Conservation (phyloP, 2,329 filamentous ascomycete species). For the Calonectria crousiana region DNA sequence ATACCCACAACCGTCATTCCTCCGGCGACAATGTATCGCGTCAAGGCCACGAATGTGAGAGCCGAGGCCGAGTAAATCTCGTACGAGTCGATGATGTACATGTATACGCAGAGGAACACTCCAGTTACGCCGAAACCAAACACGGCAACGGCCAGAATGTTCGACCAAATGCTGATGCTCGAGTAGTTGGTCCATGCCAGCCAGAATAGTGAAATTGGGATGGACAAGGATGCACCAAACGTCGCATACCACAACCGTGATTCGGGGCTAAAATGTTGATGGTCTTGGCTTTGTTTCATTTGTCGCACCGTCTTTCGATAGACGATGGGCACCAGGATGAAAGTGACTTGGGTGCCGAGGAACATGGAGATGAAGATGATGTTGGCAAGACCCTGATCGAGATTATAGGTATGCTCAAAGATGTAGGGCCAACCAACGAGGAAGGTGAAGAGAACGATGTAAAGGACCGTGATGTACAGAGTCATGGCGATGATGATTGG, state of each 20-base stretch:
- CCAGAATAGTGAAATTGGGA: slow-evolving; percentile 63
- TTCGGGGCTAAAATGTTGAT: slow-evolving; percentile 48
- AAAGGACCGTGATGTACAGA: slow-evolving; percentile 64
- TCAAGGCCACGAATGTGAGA: slow-evolving; percentile 47
- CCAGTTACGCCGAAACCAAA: slow-evolving; percentile 58
- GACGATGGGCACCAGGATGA: slow-evolving; percentile 49
- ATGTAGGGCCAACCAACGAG: slow-evolving; percentile 64
- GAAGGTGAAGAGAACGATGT: slow-evolving; percentile 67
- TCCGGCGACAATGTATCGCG: slow-evolving; percentile 47
- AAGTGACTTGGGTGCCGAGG: slow-evolving; percentile 52
- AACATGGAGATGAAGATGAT: slow-evolving; percentile 59
- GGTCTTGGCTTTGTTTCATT: slow-evolving; percentile 20
- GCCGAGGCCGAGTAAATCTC: slow-evolving; percentile 50
- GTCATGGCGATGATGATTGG: slow-evolving; percentile 58
- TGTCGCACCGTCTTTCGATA: slow-evolving; percentile 49
- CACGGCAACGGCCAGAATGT: slow-evolving; percentile 54
- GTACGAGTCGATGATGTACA: slow-evolving; percentile 53
- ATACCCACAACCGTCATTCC: slow-evolving; percentile 51
- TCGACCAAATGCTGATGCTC: slow-evolving; percentile 58
- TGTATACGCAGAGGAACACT: slow-evolving; percentile 47
- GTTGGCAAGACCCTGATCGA: slow-evolving; percentile 56
- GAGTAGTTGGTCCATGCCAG: slow-evolving; percentile 61
- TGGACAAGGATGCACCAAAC: slow-evolving; percentile 53
- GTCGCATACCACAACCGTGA: slow-evolving; percentile 58
- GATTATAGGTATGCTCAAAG: slow-evolving; percentile 57